Evolutionary conservation across 2,329 filamentous ascomycete species (phyloP), one percentile per base, ranked within the genome.

Genomic region (Colletotrichum horii): DNA sequence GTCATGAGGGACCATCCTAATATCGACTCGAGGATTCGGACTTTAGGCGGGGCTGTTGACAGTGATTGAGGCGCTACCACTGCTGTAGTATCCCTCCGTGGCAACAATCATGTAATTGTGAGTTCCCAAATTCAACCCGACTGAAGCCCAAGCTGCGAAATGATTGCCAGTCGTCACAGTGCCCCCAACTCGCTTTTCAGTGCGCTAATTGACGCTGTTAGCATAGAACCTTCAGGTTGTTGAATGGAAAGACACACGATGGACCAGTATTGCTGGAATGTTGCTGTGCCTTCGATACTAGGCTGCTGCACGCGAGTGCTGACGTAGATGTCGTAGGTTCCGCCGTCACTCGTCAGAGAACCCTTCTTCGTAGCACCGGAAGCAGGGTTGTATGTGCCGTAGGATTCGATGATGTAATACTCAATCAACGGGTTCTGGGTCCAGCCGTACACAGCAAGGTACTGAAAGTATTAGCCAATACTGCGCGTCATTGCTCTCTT

Each of bases 241-340:
- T 4, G 9, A 24, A 84, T 89, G 85, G n/a, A 1, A n/a, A 4
- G 19, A 62, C 67, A 52, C n/a, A 70, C 67, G 19, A 91, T 86
- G 15, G 85, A 87, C 87, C 87, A 89, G 83, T 85, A 90, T 83
- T 90, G 88, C 78, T 87, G 80, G 78, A 89, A 89, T 77, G 87
- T 89, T 67, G 77, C 74, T 16, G 86, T 89, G 72, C 88, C 88
- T 76, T 86, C 80, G 77, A 89, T 88, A 66, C 83, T 85, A n/a
- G 87, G 87, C 79, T 84, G 81, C 79, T 88, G 86, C 78, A 80
- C 77, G 62, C 83, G 82, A 58, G 78, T 79, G 56, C 80, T 81
- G 66, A 78, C 78, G 79, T 84, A 85, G 78, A 86, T 79, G 74
- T 85, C 79, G 78, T 86, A 86, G 22, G 79, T 81, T 24, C 78